phyloP scores from a whole-genome alignment of 2,329 filamentous ascomycete genomes.

The Exophiala spinifera region DNA sequence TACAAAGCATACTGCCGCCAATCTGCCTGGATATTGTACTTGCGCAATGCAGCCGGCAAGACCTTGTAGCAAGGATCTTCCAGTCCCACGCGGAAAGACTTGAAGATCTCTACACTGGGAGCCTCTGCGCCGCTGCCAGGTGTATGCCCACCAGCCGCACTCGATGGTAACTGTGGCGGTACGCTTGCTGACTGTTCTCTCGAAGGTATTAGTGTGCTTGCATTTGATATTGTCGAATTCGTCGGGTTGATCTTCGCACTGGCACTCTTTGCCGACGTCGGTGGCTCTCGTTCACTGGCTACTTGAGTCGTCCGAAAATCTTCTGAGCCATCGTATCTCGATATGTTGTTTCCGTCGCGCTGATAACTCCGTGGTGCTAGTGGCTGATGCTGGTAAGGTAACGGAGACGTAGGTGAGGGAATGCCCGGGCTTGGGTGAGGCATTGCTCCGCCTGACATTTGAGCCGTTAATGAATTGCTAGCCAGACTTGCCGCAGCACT shows the following conservation, averaged over 20 bases:
- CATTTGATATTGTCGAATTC: conserved; percentile 25
- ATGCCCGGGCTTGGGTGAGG: conserved; percentile 50
- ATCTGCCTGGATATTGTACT: conserved; percentile 97
- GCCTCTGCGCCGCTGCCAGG: conserved; percentile 28
- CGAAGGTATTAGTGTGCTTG: conserved; percentile 25
- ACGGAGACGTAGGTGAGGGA: conserved; percentile 46
- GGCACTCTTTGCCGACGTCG: conserved; percentile 29
- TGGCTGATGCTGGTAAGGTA: conserved; percentile 41
- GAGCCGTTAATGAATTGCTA: conserved; percentile 65
- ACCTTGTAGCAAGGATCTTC: conserved; percentile 98
- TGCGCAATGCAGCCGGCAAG: conserved; percentile 88
- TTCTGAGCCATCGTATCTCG: conserved; percentile 41
- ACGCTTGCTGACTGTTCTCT: conserved; percentile 27
- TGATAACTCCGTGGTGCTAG: conserved; percentile 45
- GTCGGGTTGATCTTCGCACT: conserved; percentile 23
- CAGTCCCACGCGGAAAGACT: conserved; percentile 96
- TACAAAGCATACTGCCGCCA: conserved; percentile 97
- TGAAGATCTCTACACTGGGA: conserved; percentile 85
- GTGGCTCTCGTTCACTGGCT: conserved; percentile 32
- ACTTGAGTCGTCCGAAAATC: conserved; percentile 27
- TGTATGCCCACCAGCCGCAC: conserved; percentile 23
- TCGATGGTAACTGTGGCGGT: conserved; percentile 21
- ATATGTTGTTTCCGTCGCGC: conserved; percentile 32
- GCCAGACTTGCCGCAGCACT: conserved; percentile 66
- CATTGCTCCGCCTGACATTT: conserved; percentile 62